phyloP scores from a whole-genome alignment of 305 asterid species.

The Fraxinus ornus region DNA sequence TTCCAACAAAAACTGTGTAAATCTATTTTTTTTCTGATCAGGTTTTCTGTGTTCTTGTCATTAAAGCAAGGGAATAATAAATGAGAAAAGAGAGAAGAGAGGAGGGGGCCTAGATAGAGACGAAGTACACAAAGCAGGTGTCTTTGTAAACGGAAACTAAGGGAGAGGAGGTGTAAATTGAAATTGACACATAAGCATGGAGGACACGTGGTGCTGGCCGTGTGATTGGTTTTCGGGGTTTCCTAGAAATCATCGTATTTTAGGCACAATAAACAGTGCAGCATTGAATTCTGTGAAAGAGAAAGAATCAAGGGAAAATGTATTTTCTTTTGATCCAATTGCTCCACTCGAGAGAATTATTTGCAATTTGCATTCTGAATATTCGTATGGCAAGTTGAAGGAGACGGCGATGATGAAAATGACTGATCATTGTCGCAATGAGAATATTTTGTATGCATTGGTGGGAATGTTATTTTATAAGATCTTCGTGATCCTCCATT shows the following conservation, averaged over 20 bases:
- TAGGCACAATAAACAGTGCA: conserved; percentile 39
- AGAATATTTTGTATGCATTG: neutral
- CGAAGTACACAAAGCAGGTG: conserved; percentile 39
- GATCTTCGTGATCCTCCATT: too few species aligned
- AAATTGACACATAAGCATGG: conserved; percentile 33
- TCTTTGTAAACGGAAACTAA: conserved; percentile 33
- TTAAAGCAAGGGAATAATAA: conserved; percentile 11
- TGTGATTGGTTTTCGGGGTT: neutral
- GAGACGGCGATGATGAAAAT: neutral
- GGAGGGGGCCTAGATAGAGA: conserved; percentile 8
- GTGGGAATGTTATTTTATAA: neutral
- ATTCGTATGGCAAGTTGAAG: neutral
- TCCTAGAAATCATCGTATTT: conserved; percentile 5
- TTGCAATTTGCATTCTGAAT: conserved; percentile 18
- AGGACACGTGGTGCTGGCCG: conserved; percentile 52
- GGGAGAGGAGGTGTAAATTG: conserved; percentile 36
- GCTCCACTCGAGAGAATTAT: conserved; percentile 6
- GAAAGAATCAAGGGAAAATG: neutral
- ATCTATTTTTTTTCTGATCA: conserved; percentile 26
- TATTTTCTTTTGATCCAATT: conserved; percentile 7
- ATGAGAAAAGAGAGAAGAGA: conserved; percentile 19
- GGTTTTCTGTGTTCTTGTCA: conserved; percentile 33
- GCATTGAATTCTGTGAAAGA: conserved; percentile 23
- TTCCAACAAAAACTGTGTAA: conserved; percentile 19
- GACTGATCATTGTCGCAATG: conserved; percentile 10